These are phyloP conservation scores for Fusarium torreyae DNA, from an alignment of 2,329 filamentous ascomycete genomes.

Conservation along the genomic window DNA sequence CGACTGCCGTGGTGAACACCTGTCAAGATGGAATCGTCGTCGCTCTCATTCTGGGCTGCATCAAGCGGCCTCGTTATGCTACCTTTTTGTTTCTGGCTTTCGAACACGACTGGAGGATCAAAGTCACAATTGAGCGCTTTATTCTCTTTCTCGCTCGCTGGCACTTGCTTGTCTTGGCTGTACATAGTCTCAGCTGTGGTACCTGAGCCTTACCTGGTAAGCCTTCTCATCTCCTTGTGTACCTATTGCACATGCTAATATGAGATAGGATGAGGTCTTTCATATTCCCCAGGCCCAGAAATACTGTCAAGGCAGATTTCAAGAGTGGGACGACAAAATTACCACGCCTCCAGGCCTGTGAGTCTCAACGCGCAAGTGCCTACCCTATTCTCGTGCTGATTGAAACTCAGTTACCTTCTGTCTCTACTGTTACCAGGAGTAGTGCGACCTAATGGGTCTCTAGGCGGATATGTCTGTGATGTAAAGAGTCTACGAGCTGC, in stretches of 20 bases:
- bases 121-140: background rate
- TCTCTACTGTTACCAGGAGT: conserved; percentile 54
- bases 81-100: conserved; percentile 30
- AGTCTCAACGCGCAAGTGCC: conserved; percentile 40
- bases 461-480: conserved; percentile 47
- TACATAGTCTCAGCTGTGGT: conserved; percentile 54
- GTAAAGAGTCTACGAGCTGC: conserved; percentile 61
- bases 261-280: conserved; percentile 82
- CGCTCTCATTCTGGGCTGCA: conserved; percentile 33
- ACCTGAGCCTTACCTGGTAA: conserved; percentile 69
- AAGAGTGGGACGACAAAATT: conserved; percentile 94
- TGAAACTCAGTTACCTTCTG: conserved; percentile 60
- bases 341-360: conserved; percentile 94
- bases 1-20: conserved; percentile 40
- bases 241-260: conserved; percentile 31
- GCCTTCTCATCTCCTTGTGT: conserved; percentile 19
- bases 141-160: conserved; percentile 39
- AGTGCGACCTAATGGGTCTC: conserved; percentile 22
- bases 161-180: conserved; percentile 43
- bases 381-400: conserved; percentile 16
- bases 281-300: conserved; percentile 92
- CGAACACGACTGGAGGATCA: conserved; percentile 2
- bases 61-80: conserved; percentile 31
- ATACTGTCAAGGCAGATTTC: conserved; percentile 83
- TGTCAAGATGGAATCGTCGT: conserved; percentile 47